Evolutionary conservation across 2,329 filamentous ascomycete species (phyloP), one percentile per base, ranked within the genome.

Genomic region (Botrytis deweyae): DNA sequence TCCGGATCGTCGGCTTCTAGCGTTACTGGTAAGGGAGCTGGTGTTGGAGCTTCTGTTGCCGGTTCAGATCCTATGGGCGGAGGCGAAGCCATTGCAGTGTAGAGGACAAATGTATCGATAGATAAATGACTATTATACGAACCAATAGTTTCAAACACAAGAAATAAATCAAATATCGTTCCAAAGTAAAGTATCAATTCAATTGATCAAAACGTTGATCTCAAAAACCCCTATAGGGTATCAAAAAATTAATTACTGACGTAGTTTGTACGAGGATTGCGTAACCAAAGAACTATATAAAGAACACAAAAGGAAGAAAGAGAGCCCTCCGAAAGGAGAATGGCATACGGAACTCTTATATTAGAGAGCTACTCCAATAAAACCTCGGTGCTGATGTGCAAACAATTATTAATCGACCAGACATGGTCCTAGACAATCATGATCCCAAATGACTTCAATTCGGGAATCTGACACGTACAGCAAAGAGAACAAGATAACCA

Each of bases 1-100:
- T 65, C 59, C 20, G 20, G 36, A 22, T 72, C 70, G 8, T 72
- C 70, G 16, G 44, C 70, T 65, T 72, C 70, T 46, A 72, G n/a
- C 8, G 22, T 55, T 5, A 72, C 42, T 25, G 70, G 70, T 72
- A 33, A 42, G 3, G 70, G 42, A 36, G 70, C 70, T 29, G 44
- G 25, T 22, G 69, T 29, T 22, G 59, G 25, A 36, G 22, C 18
- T 36, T 42, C 42, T 12, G 58, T 12, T 18, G 20, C 22, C 7
- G 33, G 44, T 38, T 18, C 14, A 25, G 44, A 67, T 52, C 14
- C 44, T 46, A 16, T 3, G 42, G 44, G 36, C 22, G 16, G 42
- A 64, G 58, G 42, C 42, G 42, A 61, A 33, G 69, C 40, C 69
- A 71, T 71, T 52, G 29, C n/a, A 49, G 18, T 36, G 68, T n/a